Evolutionary conservation across 2,329 filamentous ascomycete genomes (phyloP).

Genomic region (Fusarium nisikadoi): DNA sequence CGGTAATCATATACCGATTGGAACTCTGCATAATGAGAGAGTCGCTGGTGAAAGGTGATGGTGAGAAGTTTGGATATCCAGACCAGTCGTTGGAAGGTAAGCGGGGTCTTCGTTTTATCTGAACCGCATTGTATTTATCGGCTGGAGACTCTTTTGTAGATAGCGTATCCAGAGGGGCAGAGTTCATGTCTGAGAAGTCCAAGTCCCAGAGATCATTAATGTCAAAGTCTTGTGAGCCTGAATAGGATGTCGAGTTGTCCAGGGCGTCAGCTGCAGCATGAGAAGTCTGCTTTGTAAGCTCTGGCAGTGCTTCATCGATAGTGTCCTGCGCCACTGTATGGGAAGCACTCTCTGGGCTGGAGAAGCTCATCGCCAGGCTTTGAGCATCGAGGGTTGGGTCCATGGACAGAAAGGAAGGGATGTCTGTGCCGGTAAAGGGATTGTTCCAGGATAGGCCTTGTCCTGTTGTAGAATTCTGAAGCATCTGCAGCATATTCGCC

Average conservation of each 20-base stretch:
- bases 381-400: background rate
- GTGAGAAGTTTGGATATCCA: background rate
- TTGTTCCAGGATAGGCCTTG: background rate
- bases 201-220: background rate
- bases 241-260: background rate
- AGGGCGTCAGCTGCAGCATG: background rate
- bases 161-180: fast-evolving
- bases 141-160: background rate
- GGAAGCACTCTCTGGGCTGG: background rate
- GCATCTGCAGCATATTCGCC: background rate
- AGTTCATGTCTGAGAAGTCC: background rate
- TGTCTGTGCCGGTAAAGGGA: background rate
- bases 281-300: fast-evolving
- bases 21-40: background rate
- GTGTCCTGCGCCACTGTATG: background rate
- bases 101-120: background rate
- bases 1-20: background rate
- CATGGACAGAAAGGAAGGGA: background rate
- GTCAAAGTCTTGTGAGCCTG: background rate
- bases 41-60: background rate
- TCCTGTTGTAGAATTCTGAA: background rate
- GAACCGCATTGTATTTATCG: fast-evolving
- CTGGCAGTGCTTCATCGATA: background rate
- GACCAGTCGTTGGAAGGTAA: background rate
- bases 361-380: background rate